Evolutionary conservation across 768 basidiomycete genomes (phyloP).

Genomic region (Austroboletus eburneus): DNA sequence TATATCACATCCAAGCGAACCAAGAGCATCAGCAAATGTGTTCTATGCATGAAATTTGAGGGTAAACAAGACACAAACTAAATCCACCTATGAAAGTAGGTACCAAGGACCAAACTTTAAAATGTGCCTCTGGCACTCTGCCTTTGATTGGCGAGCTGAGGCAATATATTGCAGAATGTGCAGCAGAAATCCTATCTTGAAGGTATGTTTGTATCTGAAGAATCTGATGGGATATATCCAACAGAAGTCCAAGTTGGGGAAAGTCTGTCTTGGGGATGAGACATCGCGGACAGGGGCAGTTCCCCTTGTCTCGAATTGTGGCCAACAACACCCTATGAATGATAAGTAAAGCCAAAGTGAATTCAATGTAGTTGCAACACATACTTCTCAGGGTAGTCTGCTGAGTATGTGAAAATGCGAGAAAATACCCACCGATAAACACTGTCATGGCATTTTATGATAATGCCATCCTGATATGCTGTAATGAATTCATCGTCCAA

Average conservation of each 20-base stretch:
- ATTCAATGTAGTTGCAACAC: background rate
- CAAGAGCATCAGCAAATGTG: background rate
- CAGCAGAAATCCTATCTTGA: background rate
- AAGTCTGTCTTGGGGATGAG: slow-evolving; percentile 13
- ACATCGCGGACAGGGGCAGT: slow-evolving; percentile 30
- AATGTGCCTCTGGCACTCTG: background rate
- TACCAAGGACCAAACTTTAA: slow-evolving; percentile 3
- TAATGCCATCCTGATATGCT: slow-evolving; percentile 1
- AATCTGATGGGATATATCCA: background rate
- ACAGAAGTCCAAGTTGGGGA: background rate
- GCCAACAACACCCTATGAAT: slow-evolving; percentile 22
- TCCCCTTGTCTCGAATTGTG: slow-evolving; percentile 21
- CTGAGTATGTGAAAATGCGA: slow-evolving; percentile 4
- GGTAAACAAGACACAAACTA: background rate
- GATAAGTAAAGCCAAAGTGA: background rate
- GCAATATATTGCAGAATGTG: slow-evolving; percentile 2
- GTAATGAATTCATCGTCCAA: background rate
- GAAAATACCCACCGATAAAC: background rate
- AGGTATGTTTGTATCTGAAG: background rate
- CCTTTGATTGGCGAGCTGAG: background rate
- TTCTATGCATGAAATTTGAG: background rate
- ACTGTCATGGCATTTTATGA: background rate
- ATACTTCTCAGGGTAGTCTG: slow-evolving; percentile 5
- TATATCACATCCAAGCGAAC: background rate
- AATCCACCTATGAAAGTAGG: slow-evolving; percentile 2